Conservation (phyloP, 176 grass and related monocot species). For the Hordeum vulgare region DNA sequence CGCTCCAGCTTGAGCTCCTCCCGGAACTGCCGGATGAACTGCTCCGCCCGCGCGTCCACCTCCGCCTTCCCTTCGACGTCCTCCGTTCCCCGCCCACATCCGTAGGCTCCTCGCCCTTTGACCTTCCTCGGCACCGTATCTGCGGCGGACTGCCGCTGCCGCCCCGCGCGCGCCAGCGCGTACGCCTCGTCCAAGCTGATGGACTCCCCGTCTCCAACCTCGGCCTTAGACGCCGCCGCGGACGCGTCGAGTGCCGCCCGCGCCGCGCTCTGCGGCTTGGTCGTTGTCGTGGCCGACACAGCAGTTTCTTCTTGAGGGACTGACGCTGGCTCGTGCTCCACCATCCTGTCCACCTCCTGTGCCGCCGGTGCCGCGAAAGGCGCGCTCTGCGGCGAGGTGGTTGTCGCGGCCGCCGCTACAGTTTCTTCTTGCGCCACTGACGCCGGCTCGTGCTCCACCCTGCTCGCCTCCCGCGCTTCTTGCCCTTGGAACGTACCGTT, state of each 20-base stretch:
- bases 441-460: not conserved
- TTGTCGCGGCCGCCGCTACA: too few species aligned
- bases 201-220: not conserved
- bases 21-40: conserved; percentile 42
- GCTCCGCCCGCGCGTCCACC: conserved; percentile 34
- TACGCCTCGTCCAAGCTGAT: conserved; percentile 27
- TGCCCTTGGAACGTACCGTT: not conserved
- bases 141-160: not conserved
- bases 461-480: not conserved
- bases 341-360: not conserved
- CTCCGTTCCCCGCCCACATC: not conserved
- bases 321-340: not conserved
- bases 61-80: conserved; percentile 24
- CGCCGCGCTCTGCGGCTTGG: not conserved
- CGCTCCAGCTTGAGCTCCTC: conserved; percentile 41
- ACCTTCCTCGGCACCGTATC: not conserved
- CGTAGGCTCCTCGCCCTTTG: not conserved
- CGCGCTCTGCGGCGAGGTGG: not conserved
- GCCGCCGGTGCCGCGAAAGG: not conserved
- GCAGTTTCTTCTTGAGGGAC: not conserved
- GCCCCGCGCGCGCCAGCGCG: not conserved
- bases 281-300: too few species aligned
- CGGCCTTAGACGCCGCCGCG: too few species aligned
- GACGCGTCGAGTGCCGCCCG: not conserved
- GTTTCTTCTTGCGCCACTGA: not conserved